Evolutionary conservation across 1,284 basidiomycete genomes (phyloP).

Genomic region (Pseudozyma pruni): DNA sequence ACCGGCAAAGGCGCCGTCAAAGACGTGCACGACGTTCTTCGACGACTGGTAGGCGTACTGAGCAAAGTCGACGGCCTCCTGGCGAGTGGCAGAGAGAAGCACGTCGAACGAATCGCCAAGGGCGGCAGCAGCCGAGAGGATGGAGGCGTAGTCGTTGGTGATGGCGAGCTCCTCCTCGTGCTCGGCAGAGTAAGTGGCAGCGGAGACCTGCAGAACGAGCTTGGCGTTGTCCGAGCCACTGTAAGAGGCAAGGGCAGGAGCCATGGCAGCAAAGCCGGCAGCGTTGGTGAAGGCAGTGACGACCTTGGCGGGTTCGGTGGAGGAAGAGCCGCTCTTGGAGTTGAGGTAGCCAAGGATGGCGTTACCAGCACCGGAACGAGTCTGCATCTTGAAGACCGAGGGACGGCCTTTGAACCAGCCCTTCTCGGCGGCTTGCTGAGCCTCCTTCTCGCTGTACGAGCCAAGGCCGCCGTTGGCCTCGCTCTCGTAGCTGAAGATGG

Average conservation of each 20-base stretch:
- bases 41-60: constrained; percentile 59
- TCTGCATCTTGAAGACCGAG: constrained; percentile 65
- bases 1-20: constrained; percentile 65
- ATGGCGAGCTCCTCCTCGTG: constrained; percentile 48
- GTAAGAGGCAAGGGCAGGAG: constrained; percentile 60
- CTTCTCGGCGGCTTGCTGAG: constrained; percentile 32
- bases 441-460: constrained; percentile 58
- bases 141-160: constrained; percentile 65
- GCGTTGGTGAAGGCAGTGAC: constrained; percentile 66
- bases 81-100: constrained; percentile 58
- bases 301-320: constrained; percentile 41
- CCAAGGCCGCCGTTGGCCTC: constrained; percentile 62
- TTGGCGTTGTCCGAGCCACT: constrained; percentile 45
- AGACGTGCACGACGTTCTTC: constrained; percentile 63
- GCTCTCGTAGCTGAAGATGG: constrained; percentile 67
- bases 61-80: constrained; percentile 63
- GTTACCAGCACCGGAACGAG: constrained; percentile 74
- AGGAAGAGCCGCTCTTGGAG: constrained; percentile 44
- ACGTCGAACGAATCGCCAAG: constrained; percentile 60
- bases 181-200: constrained; percentile 58
- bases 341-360: constrained; percentile 65
- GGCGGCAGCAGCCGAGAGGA: constrained; percentile 59
- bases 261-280: constrained; percentile 62
- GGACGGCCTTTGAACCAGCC: constrained; percentile 52
- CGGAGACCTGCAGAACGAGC: constrained; percentile 65